phyloP scores from a whole-genome alignment of 164 flowering plant species.

The Umbellularia californica region DNA sequence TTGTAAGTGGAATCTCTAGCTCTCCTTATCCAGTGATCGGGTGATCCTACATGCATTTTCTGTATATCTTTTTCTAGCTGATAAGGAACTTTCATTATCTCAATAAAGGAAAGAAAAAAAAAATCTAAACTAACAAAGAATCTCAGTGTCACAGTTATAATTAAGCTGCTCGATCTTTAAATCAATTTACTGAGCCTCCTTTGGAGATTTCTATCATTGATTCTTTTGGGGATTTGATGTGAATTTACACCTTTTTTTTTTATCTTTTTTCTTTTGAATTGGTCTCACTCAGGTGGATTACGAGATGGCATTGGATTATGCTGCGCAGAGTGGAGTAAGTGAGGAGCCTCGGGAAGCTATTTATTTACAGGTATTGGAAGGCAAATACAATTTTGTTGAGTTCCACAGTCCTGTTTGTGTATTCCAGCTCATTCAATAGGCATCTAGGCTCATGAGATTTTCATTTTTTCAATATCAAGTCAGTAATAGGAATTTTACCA shows the following conservation, averaged over 20 bases:
- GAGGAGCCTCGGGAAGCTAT: slow-evolving; percentile 77
- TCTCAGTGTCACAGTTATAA: neutral
- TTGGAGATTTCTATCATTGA: neutral
- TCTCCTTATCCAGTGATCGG: no score
- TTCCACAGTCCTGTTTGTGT: slow-evolving; percentile 57
- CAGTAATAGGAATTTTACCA: neutral
- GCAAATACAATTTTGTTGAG: slow-evolving; percentile 37
- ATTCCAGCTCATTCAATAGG: slow-evolving; percentile 55
- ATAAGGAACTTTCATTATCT: no score
- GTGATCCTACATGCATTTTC: no score
- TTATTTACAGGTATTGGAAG: slow-evolving; percentile 51
- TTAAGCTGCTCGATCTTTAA: neutral
- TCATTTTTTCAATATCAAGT: neutral
- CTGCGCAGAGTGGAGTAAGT: slow-evolving; percentile 73
- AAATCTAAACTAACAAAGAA: no score
- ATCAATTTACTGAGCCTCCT: neutral
- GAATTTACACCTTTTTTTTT: neutral
- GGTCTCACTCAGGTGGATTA: slow-evolving; percentile 64
- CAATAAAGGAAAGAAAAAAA: no score
- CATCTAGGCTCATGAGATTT: neutral
- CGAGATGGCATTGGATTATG: slow-evolving; percentile 78
- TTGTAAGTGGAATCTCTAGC: no score
- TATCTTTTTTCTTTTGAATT: neutral
- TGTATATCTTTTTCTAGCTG: no score
- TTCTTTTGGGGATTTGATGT: neutral